These are phyloP conservation scores for Retiboletus flavoniger DNA, from an alignment of 1,284 basidiomycete species.

Conservation along the genomic window DNA sequence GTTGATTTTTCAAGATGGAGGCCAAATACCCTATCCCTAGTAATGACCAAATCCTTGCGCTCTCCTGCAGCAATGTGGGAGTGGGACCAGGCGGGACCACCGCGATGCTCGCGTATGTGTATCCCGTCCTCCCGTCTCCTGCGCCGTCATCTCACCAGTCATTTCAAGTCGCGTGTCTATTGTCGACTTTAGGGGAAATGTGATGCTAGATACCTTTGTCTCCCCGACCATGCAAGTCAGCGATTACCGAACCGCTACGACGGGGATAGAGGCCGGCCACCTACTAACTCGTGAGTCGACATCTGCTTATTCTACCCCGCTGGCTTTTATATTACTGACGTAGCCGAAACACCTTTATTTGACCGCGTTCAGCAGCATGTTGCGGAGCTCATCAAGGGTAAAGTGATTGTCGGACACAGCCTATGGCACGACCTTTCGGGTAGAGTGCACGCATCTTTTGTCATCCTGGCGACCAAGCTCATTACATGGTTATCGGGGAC, in stretches of 20 bases:
- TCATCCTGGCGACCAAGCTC: conserved; percentile 9
- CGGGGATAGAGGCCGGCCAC: conserved; percentile 61
- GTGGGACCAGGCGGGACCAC: conserved; percentile 74
- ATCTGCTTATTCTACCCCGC: conserved; percentile 1
- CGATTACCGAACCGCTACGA: conserved; percentile 70
- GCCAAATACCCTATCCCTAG: conserved; percentile 34
- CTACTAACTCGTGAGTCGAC: conserved; percentile 48
- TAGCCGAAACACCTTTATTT: conserved; percentile 43
- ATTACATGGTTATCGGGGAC: conserved; percentile 12
- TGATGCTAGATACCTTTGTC: conserved; percentile 62
- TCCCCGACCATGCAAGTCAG: conserved; percentile 67
- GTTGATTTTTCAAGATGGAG: conserved; percentile 29
- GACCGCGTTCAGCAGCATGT: conserved; percentile 60
- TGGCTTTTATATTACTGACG: conserved; percentile 1
- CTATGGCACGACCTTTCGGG: conserved; percentile 79
- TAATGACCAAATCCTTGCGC: conserved; percentile 49
- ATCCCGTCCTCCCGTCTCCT: conserved; percentile 8
- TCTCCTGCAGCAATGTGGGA: conserved; percentile 67
- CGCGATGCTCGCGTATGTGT: conserved; percentile 69
- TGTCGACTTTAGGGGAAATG: conserved; percentile 60
- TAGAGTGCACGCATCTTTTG: conserved; percentile 32
- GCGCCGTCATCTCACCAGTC: conserved; percentile 17
- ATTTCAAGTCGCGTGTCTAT: conserved; percentile 56
- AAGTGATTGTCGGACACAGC: conserved; percentile 69
- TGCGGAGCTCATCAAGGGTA: conserved; percentile 60